These are phyloP conservation scores for Soucietia sequanensis DNA, from an alignment of 805 yeast species.

Conservation along the genomic window DNA sequence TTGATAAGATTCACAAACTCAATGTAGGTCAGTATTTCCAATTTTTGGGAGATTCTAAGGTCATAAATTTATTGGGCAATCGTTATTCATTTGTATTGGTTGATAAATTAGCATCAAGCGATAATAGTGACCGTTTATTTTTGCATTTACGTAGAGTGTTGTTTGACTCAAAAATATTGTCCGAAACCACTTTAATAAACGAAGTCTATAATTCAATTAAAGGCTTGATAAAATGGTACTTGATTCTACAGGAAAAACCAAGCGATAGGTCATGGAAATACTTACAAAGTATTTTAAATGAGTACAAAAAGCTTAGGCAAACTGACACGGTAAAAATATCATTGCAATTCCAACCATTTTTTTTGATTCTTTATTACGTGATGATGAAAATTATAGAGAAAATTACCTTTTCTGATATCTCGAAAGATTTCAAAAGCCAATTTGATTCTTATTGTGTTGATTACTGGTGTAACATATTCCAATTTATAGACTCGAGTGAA, in stretches of 20 bases:
- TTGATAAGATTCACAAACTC: slow-evolving; percentile 13
- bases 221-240: slow-evolving; percentile 28
- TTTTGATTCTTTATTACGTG: slow-evolving; percentile 13
- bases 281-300: slow-evolving; percentile 11
- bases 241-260: slow-evolving; percentile 29
- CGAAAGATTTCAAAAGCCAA: slow-evolving; percentile 5
- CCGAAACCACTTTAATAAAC: neutral
- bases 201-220: slow-evolving; percentile 20
- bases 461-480: slow-evolving; percentile 22
- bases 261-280: slow-evolving; percentile 14
- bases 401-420: slow-evolving; percentile 1
- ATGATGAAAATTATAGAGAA: slow-evolving; percentile 6
- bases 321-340: too few relatives aligned
- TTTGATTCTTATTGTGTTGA: too few relatives aligned
- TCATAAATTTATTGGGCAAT: slow-evolving; percentile 15
- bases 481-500: slow-evolving; percentile 12
- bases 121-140: slow-evolving; percentile 15
- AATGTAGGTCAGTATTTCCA: slow-evolving; percentile 11
- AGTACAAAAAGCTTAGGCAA: slow-evolving; percentile 3
- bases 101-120: slow-evolving; percentile 17
- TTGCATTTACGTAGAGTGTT: slow-evolving; percentile 15
- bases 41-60: neutral
- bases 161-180: slow-evolving; percentile 6
- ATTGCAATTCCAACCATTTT: slow-evolving; percentile 15
- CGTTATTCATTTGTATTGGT: slow-evolving; percentile 23